These are phyloP conservation scores for Arthonia radiata DNA, from an alignment of 495 filamentous ascomycete genomes.

Conservation along the genomic window DNA sequence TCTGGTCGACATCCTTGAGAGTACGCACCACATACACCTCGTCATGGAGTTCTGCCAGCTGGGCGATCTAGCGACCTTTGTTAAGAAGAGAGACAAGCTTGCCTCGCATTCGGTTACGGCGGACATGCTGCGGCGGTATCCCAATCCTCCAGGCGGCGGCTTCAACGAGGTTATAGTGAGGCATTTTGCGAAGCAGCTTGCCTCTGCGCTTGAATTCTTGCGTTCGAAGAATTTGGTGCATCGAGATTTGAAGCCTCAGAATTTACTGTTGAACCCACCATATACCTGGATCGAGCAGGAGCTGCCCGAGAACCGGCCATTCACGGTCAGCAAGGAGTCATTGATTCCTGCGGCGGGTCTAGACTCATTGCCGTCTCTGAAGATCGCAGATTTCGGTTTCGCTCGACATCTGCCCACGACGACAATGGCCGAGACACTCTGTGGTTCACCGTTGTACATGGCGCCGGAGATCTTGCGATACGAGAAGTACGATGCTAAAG, in stretches of 20 bases:
- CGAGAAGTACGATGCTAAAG: constrained; percentile 90
- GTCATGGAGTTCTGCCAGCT: constrained; percentile 98
- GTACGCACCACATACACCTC: constrained; percentile 67
- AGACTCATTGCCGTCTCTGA: constrained; percentile 77
- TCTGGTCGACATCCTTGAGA: constrained; percentile 77
- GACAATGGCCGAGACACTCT: constrained; percentile 81
- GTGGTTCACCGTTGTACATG: constrained; percentile 97
- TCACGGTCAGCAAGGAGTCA: constrained; percentile 33
- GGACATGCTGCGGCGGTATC: constrained; percentile 79
- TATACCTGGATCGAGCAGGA: constrained; percentile 32
- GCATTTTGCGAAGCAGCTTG: constrained; percentile 88
- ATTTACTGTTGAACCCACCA: constrained; percentile 72
- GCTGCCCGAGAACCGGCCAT: constrained; percentile 24
- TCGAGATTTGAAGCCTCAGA: constrained; percentile 94
- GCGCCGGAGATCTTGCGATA: constrained; percentile 93
- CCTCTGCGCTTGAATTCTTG: constrained; percentile 76
- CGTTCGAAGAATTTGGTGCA: constrained; percentile 70
- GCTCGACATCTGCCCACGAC: constrained; percentile 72
- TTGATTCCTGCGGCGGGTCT: constrained; percentile 60
- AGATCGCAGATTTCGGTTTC: constrained; percentile 95
- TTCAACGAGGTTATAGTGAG: constrained; percentile 82
- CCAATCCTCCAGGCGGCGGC: constrained; percentile 51
- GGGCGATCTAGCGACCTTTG: constrained; percentile 78
- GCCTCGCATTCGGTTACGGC: constrained; percentile 47
- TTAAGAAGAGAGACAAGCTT: constrained; percentile 70